phyloP scores from a whole-genome alignment of 768 basidiomycete genomes.

The Kwoniella bestiolae region DNA sequence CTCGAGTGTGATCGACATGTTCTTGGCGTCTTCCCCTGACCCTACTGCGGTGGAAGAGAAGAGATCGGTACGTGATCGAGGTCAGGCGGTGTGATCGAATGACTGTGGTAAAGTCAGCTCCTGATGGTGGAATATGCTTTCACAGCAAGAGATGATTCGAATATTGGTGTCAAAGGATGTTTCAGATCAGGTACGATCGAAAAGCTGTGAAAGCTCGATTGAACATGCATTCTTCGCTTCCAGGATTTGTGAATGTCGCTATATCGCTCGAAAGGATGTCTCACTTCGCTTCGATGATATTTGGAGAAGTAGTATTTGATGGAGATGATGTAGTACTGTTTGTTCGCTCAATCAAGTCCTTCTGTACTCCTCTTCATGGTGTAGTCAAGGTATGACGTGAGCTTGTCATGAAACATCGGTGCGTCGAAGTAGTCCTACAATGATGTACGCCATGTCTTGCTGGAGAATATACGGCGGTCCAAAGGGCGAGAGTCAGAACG shows the following conservation, averaged over 20 bases:
- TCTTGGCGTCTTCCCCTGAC: not conserved
- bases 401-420: too few species aligned
- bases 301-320: not conserved
- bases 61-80: not conserved
- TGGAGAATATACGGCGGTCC: too few species aligned
- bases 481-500: too few species aligned
- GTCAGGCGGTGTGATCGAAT: too few species aligned
- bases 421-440: too few species aligned
- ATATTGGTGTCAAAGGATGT: not conserved
- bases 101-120: not conserved
- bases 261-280: not conserved
- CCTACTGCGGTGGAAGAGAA: too few species aligned
- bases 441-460: too few species aligned
- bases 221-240: not conserved
- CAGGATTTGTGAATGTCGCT: too few species aligned
- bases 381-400: too few species aligned
- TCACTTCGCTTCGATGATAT: not conserved
- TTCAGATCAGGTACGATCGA: not conserved
- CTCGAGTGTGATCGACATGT: not conserved
- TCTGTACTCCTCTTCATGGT: too few species aligned
- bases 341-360: too few species aligned
- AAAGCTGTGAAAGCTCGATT: not conserved
- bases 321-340: not conserved
- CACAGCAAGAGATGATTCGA: not conserved
- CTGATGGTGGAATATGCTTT: not conserved